These are phyloP conservation scores for Eucalyptus lansdowneana DNA, from an alignment of 345 rosid genomes.

Conservation along the genomic window DNA sequence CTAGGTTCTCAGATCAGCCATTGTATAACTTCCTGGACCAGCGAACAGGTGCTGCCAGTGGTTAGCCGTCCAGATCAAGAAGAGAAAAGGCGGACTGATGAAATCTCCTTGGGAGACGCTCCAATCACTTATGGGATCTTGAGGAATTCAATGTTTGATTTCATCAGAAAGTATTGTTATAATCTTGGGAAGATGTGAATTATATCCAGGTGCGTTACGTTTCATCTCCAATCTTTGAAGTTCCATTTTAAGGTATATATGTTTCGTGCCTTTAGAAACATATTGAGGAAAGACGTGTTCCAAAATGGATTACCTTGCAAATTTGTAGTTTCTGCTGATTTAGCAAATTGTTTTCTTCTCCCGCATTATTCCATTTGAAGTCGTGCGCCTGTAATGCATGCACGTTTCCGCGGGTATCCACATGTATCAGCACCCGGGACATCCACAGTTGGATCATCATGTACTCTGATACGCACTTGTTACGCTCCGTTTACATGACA, in stretches of 20 bases:
- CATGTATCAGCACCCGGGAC: neutral
- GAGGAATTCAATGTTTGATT: conserved; percentile 51
- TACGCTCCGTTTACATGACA: neutral
- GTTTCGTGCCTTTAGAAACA: neutral
- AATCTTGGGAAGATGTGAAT: conserved; percentile 36
- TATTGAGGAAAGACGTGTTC: neutral
- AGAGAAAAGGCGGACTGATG: conserved; percentile 46
- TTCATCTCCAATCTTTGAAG: neutral
- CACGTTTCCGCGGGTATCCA: neutral
- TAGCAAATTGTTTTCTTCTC: neutral
- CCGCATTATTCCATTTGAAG: neutral
- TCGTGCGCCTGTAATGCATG: neutral
- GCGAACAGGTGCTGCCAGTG: conserved; percentile 53
- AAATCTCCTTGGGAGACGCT: conserved; percentile 90
- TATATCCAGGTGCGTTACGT: conserved; percentile 41
- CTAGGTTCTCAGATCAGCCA: neutral
- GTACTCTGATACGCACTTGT: neutral
- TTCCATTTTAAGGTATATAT: neutral
- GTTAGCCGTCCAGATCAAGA: conserved; percentile 25
- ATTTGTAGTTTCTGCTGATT: neutral
- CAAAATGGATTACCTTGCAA: neutral
- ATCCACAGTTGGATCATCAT: neutral
- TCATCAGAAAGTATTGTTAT: conserved; percentile 31
- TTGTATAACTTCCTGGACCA: neutral
- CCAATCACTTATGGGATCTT: conserved; percentile 70